phyloP scores from a whole-genome alignment of 1,139 yeast genomes.

The Blastobotrys capitulatus region DNA sequence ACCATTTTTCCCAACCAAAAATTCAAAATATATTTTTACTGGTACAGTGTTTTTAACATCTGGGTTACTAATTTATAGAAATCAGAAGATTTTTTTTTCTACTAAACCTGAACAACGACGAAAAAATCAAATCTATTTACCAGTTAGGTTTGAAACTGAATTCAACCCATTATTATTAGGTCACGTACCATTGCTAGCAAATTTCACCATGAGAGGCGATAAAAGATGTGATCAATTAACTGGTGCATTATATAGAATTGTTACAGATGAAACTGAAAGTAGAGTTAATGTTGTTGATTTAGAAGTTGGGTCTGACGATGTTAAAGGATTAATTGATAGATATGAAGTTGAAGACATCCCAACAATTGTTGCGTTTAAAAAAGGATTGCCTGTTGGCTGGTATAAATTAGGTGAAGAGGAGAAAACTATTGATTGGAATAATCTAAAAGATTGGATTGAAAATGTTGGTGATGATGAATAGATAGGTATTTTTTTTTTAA shows the following conservation, averaged over 20 bases:
- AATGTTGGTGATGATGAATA: constrained; percentile 32
- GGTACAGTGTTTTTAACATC: constrained; percentile 8
- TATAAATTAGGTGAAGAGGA: constrained; percentile 41
- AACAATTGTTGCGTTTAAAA: constrained; percentile 57
- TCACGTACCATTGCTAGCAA: constrained; percentile 56
- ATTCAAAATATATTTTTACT: constrained; percentile 11
- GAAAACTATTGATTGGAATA: constrained; percentile 46
- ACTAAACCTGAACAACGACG: constrained; percentile 2
- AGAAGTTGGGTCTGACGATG: constrained; percentile 60
- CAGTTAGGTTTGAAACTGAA: constrained; percentile 47
- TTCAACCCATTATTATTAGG: constrained; percentile 49
- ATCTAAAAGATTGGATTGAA: constrained; percentile 54
- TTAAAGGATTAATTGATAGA: constrained; percentile 51
- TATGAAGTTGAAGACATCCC: constrained; percentile 61
- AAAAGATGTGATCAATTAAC: constrained; percentile 58
- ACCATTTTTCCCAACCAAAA: constrained; percentile 9
- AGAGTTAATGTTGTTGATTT: constrained; percentile 61
- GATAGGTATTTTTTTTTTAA: too few species aligned
- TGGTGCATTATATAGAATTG: constrained; percentile 52
- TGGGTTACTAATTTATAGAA: constrained; percentile 9
- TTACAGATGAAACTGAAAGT: constrained; percentile 44
- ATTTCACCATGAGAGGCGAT: constrained; percentile 69
- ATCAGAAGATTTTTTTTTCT: constrained; percentile 1
- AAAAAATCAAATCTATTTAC: constrained; percentile 11
- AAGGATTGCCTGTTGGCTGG: constrained; percentile 56